phyloP scores from a whole-genome alignment of 257 asterid species.

The Capsicum pubescens region DNA sequence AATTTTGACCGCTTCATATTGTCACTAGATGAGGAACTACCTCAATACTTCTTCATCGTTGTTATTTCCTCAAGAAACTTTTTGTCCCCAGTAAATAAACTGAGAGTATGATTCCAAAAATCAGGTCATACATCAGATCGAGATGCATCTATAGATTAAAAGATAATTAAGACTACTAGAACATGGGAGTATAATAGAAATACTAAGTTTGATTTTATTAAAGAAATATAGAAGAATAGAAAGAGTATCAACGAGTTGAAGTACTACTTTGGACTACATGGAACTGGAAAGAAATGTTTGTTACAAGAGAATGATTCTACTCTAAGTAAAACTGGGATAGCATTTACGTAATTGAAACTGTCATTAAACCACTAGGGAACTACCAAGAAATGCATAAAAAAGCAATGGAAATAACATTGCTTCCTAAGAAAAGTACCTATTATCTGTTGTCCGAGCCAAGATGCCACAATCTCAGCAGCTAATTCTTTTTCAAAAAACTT shows the following conservation, averaged over 20 bases:
- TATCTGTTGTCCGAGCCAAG: background rate
- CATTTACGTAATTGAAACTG: background rate
- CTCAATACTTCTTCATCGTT: background rate
- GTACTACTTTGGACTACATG: background rate
- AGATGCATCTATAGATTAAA: background rate
- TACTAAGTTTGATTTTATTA: background rate
- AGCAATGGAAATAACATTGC: background rate
- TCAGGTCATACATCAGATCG: background rate
- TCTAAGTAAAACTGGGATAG: slow-evolving; percentile 5
- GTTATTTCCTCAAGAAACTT: background rate
- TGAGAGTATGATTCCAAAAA: background rate
- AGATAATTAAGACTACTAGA: background rate
- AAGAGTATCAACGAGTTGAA: slow-evolving; percentile 6
- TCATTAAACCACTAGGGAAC: background rate
- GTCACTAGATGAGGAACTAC: background rate
- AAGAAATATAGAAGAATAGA: background rate
- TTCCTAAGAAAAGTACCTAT: slow-evolving; percentile 16
- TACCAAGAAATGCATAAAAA: background rate
- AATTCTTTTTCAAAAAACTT: slow-evolving; percentile 5
- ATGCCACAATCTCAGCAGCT: slow-evolving; percentile 20
- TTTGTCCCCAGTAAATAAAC: background rate
- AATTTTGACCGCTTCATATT: background rate
- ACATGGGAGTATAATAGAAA: background rate
- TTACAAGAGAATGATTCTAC: background rate
- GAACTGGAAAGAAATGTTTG: slow-evolving; percentile 16